These are phyloP conservation scores for Boletus pseudo-olivaceus DNA, from an alignment of 768 basidiomycete genomes.

Conservation along the genomic window DNA sequence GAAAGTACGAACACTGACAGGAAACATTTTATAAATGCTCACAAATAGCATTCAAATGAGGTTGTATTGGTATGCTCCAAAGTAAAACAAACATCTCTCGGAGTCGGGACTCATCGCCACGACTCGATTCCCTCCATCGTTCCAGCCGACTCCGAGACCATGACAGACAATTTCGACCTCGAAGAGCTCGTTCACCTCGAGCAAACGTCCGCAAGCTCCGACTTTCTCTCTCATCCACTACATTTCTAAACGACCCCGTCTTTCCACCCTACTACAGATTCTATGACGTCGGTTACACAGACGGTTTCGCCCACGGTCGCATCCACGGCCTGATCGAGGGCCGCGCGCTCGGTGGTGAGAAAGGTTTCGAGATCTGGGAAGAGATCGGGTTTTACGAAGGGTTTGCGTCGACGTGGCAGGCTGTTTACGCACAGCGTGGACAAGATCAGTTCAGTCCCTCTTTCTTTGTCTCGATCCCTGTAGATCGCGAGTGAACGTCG, in stretches of 20 bases:
- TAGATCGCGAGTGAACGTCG: neutral
- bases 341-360: conserved; percentile 80
- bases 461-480: neutral
- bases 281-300: conserved; percentile 71
- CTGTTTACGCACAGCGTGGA: conserved; percentile 40
- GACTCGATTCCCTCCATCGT: too few species aligned
- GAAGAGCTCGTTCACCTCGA: conserved; percentile 60
- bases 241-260: neutral
- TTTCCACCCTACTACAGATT: too few species aligned
- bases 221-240: neutral
- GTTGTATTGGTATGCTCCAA: too few species aligned
- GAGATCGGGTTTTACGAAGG: conserved; percentile 94
- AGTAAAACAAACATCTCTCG: too few species aligned
- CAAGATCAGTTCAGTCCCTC: conserved; percentile 12
- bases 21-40: too few species aligned
- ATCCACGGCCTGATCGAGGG: conserved; percentile 92
- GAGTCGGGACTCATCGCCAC: too few species aligned
- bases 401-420: conserved; percentile 69
- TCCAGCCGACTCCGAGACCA: neutral
- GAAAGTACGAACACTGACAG: too few species aligned
- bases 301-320: conserved; percentile 80
- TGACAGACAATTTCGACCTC: conserved; percentile 44
- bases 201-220: conserved; percentile 46
- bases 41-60: too few species aligned
- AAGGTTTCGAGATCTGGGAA: conserved; percentile 96